Evolutionary conservation across 208 protist species (phyloP), one percentile per base, ranked within the genome.

Genomic region (Eutreptiella sp.): DNA sequence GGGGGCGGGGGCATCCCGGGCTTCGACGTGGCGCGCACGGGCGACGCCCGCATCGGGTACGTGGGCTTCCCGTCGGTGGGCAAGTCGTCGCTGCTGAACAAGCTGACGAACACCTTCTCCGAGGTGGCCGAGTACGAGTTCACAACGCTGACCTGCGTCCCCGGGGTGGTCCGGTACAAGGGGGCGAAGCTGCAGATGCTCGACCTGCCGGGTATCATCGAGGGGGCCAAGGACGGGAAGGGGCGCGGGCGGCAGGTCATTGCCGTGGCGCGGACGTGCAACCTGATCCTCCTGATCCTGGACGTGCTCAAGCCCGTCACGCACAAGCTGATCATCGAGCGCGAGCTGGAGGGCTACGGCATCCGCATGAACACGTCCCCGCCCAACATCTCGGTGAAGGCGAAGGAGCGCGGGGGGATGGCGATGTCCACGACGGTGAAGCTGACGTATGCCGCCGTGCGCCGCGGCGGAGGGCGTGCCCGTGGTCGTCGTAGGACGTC

Each of bases 221-320:
- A 99, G 70, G 96, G 96, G 35, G 97, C 97, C 31, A 97, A 97
- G 70, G 94, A 98, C 55, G 96, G 96, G 55, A 99, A 98, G 69
- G 96, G 96, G 76, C 83, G 96, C 62, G 96, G 96, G 79, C 82
- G 93, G 23, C 96, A 99, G 73, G 94, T 98, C 38, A 97, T 98
- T 69, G 88, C 92, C 21, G 87, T 91, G 36, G 86, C 85, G 1
- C 83, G 95, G 32, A 98, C 96, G 2, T 98, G 95, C 76, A 85
- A 87, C 47, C 81, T 99, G 5, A 97, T 99, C 67, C 83, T 98
- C 32, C 97, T 99, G 53, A 88, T 97, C 4, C 83, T 99, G 11
- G 97, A 99, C 70, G 81, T 94, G 38, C 69, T 92, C 4, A 97
- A 98, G 77, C 95, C 95, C 46, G 74, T 99, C 45, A 90, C 86